Evolutionary conservation across 352 stramenopile genomes (phyloP).

Genomic region (Globisporangium alternatum): DNA sequence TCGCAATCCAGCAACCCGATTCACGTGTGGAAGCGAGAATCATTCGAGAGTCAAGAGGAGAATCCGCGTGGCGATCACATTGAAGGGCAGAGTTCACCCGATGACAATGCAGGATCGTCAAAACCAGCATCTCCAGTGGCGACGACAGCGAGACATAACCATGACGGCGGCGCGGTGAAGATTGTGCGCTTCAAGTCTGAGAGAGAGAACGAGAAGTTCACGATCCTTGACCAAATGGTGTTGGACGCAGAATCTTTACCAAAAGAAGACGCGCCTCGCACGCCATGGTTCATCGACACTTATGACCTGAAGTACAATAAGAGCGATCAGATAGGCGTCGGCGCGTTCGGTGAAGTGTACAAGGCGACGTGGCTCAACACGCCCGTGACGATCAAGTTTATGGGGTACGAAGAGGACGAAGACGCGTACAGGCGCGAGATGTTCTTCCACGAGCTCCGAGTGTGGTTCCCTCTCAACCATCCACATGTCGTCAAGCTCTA

Average conservation of each 20-base stretch:
- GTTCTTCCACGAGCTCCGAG: constrained; percentile 11
- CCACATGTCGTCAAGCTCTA: constrained; percentile 12
- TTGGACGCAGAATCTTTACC: too few relatives aligned
- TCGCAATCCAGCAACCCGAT: background rate
- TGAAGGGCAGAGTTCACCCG: too few relatives aligned
- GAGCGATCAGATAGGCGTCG: background rate
- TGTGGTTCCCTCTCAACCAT: constrained; percentile 13
- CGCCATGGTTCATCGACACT: background rate
- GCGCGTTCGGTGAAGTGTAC: constrained; percentile 7
- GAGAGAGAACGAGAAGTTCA: background rate
- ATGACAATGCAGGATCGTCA: too few relatives aligned
- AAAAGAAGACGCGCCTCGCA: too few relatives aligned
- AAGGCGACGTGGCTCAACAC: constrained; percentile 6
- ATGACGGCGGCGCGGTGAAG: too few relatives aligned
- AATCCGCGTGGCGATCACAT: too few relatives aligned
- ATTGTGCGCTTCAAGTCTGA: background rate
- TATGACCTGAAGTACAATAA: constrained; percentile 1
- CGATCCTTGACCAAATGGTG: too few relatives aligned
- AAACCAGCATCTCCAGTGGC: too few relatives aligned
- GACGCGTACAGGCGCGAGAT: background rate
- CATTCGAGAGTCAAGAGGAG: too few relatives aligned
- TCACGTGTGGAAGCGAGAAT: background rate
- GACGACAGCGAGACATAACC: too few relatives aligned
- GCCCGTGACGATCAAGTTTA: constrained; percentile 8
- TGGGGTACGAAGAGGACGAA: constrained; percentile 8